A percentile compares a stretch with the other conserved stretches of the same genome.
Evolutionary conservation across 805 yeast species (phyloP).

Genomic region (Yarrowia hollandica): DNA sequence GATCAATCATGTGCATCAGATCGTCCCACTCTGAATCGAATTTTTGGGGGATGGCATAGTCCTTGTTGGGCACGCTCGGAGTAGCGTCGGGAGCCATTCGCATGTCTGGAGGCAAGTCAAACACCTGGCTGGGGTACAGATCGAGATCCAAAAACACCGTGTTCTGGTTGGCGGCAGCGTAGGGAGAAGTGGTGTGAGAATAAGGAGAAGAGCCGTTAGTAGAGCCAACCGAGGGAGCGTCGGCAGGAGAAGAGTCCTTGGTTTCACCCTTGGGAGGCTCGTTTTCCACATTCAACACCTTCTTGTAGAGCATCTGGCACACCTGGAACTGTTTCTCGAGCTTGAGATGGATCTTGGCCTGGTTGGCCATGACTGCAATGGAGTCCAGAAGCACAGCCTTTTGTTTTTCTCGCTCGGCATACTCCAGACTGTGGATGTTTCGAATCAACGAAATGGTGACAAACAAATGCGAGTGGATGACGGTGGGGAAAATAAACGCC

Average conservation of each 20-base stretch:
- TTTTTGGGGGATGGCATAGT: slow-evolving; percentile 12
- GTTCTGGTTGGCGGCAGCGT: slow-evolving; percentile 27
- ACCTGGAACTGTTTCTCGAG: slow-evolving; percentile 19
- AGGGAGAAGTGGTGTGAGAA: slow-evolving; percentile 2
- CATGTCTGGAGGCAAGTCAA: slow-evolving; percentile 15
- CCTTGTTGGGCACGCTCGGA: slow-evolving; percentile 17
- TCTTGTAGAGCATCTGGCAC: slow-evolving; percentile 23
- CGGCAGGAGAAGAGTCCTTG: background rate
- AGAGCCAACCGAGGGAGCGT: slow-evolving; percentile 2
- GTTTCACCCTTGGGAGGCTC: slow-evolving; percentile 9
- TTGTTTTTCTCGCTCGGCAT: slow-evolving; percentile 12
- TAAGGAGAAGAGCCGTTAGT: slow-evolving; percentile 7
- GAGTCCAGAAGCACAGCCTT: background rate
- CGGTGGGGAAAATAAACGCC: slow-evolving; percentile 19
- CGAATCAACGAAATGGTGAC: slow-evolving; percentile 21
- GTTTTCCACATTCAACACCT: slow-evolving; percentile 17
- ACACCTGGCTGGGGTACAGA: slow-evolving; percentile 15
- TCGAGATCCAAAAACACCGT: slow-evolving; percentile 8
- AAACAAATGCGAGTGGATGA: slow-evolving; percentile 30
- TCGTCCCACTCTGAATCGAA: slow-evolving; percentile 26
- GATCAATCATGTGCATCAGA: slow-evolving; percentile 26
- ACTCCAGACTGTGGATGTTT: slow-evolving; percentile 21
- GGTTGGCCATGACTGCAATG: slow-evolving; percentile 17
- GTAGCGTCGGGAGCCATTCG: slow-evolving; percentile 4
- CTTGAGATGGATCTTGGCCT: slow-evolving; percentile 17